Percentiles rank a stretch among this genome's conserved stretches.
phyloP scores from a whole-genome alignment of 1,139 yeast genomes.

The Geotrichum reessii region DNA sequence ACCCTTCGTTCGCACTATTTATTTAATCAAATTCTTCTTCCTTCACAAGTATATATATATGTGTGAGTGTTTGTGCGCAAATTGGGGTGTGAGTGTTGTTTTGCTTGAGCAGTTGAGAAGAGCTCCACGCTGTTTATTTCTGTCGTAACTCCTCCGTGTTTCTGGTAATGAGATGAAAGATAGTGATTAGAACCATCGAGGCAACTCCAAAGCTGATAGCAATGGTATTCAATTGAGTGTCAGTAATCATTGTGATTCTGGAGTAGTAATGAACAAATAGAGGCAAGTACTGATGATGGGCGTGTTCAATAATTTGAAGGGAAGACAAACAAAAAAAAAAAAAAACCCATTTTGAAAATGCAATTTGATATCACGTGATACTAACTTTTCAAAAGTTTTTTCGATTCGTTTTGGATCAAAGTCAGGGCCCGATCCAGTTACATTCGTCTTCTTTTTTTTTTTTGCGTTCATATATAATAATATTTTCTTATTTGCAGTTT shows the following conservation, averaged over 20 bases:
- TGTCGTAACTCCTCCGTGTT: constrained; percentile 24
- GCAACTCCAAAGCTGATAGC: constrained; percentile 72
- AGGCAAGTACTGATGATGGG: not conserved
- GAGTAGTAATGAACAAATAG: constrained; percentile 54
- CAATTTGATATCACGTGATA: not conserved
- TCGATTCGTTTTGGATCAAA: not conserved
- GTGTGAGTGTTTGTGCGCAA: not conserved
- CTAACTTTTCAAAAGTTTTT: not conserved
- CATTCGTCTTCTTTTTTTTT: not conserved
- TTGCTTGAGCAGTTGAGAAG: not conserved
- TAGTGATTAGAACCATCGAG: constrained; percentile 63
- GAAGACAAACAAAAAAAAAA: not conserved
- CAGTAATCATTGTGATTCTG: constrained; percentile 59
- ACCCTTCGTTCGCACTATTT: not conserved
- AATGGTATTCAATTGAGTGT: constrained; percentile 65
- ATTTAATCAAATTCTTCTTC: not conserved
- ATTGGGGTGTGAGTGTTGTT: not conserved
- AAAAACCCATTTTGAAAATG: not conserved
- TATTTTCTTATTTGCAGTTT: no score
- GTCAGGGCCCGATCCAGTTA: not conserved
- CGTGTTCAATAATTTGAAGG: not conserved
- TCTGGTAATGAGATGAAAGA: constrained; percentile 54
- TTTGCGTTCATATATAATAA: not conserved
- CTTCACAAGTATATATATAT: not conserved
- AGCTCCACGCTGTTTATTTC: not conserved